phyloP scores from a whole-genome alignment of 202 grass and related monocot species.

The Brachypodium distachyon region DNA sequence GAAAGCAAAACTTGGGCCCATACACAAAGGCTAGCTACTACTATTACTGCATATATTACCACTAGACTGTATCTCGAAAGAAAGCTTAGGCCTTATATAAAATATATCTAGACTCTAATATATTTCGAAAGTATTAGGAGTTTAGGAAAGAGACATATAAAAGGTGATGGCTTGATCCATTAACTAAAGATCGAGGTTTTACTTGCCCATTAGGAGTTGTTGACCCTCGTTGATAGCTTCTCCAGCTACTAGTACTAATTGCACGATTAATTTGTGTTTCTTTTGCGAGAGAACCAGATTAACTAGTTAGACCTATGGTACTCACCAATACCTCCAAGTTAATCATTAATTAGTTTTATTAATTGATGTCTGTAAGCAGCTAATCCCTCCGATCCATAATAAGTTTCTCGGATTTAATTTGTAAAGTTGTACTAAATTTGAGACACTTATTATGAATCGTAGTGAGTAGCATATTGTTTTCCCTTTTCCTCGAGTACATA shows the following conservation, averaged over 20 bases:
- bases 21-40: slow-evolving; percentile 7
- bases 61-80: neutral
- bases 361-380: too few species aligned
- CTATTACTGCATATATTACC: neutral
- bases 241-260: neutral
- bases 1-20: slow-evolving; percentile 25
- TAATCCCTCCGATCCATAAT: too few species aligned
- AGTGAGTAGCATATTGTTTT: neutral
- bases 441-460: too few species aligned
- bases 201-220: slow-evolving; percentile 25
- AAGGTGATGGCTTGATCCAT: neutral
- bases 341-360: neutral
- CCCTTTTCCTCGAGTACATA: neutral
- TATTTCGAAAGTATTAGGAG: too few species aligned
- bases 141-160: neutral
- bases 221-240: slow-evolving; percentile 20
- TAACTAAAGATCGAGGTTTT: slow-evolving; percentile 15
- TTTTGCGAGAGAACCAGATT: too few species aligned
- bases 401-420: too few species aligned
- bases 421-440: too few species aligned
- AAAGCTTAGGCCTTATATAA: neutral
- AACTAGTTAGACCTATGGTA: neutral
- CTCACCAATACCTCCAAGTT: neutral
- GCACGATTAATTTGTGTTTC: neutral
- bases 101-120: neutral